Evolutionary conservation across 805 yeast species (phyloP).

Genomic region (Sugiyamaella chiloensis): DNA sequence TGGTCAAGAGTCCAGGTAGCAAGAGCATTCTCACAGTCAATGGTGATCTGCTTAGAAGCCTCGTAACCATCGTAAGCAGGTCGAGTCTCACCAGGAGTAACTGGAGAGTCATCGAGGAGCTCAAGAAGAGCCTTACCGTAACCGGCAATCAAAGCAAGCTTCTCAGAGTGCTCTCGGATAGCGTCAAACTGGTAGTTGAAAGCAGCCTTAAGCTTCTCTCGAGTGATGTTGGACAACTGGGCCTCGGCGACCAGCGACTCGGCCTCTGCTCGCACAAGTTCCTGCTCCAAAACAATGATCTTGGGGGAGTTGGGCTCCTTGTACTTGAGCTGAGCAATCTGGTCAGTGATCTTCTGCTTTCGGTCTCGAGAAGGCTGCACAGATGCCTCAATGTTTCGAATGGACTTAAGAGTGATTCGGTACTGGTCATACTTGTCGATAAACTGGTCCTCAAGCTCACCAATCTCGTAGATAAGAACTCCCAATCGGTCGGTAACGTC

Average conservation of each 20-base stretch:
- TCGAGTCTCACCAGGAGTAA: conserved; percentile 98
- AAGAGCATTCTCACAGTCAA: conserved; percentile 93
- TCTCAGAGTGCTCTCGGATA: conserved; percentile 90
- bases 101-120: conserved; percentile 93
- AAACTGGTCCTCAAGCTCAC: conserved; percentile 97
- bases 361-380: conserved; percentile 99
- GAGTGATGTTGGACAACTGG: conserved; percentile 94
- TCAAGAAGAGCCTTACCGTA: conserved; percentile 97
- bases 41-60: conserved; percentile 95
- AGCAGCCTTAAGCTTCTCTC: conserved; percentile 97
- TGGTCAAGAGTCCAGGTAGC: conserved; percentile 96
- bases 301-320: conserved; percentile 98
- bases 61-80: conserved; percentile 98
- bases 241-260: conserved; percentile 99
- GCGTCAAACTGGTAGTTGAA: conserved; percentile 97
- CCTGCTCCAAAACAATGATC: conserved; percentile 94
- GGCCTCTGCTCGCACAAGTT: conserved; percentile 98
- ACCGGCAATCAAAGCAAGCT: conserved; percentile 95
- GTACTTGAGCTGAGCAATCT: conserved; percentile 95
- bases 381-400: conserved; percentile 94
- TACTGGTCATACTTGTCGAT: conserved; percentile 98
- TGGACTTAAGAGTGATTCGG: conserved; percentile 89
- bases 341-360: conserved; percentile 95
- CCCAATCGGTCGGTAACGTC: conserved; percentile 98
- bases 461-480: conserved; percentile 90